These are phyloP conservation scores for Hyaloperonospora arabidopsidis DNA, from an alignment of 352 stramenopile species.

Conservation along the genomic window DNA sequence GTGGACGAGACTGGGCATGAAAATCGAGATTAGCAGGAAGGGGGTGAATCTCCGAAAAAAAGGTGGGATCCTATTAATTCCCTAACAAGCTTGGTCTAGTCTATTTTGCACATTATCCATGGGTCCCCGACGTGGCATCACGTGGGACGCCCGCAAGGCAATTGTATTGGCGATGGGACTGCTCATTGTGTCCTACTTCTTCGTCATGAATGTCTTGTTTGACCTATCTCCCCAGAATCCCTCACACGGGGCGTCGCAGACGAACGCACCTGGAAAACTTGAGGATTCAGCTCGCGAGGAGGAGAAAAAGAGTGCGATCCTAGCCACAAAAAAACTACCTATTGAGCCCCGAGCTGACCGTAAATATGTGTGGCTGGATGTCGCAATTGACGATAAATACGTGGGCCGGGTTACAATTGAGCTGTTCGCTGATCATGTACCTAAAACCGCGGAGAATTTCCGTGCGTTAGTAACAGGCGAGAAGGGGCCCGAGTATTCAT, in stretches of 20 bases:
- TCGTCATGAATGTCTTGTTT: conserved; percentile 61
- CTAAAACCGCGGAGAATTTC: conserved; percentile 99
- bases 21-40: no score
- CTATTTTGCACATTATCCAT: conserved; percentile 8
- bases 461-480: conserved; percentile 92
- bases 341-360: conserved; percentile 57
- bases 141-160: conserved; percentile 43
- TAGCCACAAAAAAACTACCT: conserved; percentile 17
- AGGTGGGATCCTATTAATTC: no score
- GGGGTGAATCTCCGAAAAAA: no score
- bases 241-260: conserved; percentile 3
- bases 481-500: conserved; percentile 88
- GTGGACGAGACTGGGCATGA: no score
- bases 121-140: conserved; percentile 11
- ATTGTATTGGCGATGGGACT: conserved; percentile 46
- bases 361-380: conserved; percentile 82
- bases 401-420: conserved; percentile 69
- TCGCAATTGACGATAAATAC: conserved; percentile 66
- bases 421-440: conserved; percentile 92
- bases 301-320: conserved; percentile 6
- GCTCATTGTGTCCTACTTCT: conserved; percentile 60
- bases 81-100: no score
- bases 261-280: conserved; percentile 6
- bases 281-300: conserved; percentile 8
- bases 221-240: conserved; percentile 25